Evolutionary conservation across 2,329 filamentous ascomycete species (phyloP).

Genomic region (Bisporella sp.): DNA sequence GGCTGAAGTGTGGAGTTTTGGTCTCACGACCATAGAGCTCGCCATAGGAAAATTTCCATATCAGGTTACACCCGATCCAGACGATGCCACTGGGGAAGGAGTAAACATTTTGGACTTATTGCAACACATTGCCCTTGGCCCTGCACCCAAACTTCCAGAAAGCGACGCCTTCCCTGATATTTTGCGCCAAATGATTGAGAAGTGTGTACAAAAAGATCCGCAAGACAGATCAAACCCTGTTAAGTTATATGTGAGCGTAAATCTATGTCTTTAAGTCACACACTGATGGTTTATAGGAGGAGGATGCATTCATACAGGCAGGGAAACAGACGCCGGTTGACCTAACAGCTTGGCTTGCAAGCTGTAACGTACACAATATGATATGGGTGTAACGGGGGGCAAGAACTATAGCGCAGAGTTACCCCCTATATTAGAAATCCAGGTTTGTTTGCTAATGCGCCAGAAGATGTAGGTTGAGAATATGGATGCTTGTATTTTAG

Average conservation of each 20-base stretch:
- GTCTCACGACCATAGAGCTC: conserved; percentile 88
- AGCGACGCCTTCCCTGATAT: background rate
- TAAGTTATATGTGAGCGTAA: background rate
- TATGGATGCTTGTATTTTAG: too few relatives aligned
- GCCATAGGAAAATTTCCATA: conserved; percentile 35
- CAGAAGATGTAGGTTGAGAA: too few relatives aligned
- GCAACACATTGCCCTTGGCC: background rate
- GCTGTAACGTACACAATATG: too few relatives aligned
- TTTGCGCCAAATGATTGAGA: background rate
- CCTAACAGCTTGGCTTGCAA: background rate
- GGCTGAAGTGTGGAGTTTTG: conserved; percentile 93
- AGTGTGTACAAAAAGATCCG: background rate
- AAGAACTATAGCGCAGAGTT: too few relatives aligned
- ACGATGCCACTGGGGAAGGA: background rate
- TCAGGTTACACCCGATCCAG: too few relatives aligned
- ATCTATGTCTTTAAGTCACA: background rate
- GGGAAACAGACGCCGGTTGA: background rate
- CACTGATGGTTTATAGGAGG: background rate
- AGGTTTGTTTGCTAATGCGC: too few relatives aligned
- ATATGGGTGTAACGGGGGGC: too few relatives aligned
- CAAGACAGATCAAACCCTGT: background rate
- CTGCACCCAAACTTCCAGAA: background rate
- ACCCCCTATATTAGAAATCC: too few relatives aligned
- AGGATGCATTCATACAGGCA: background rate
- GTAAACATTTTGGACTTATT: background rate